These are phyloP conservation scores for Fusarium buharicum DNA, from an alignment of 2,329 filamentous ascomycete genomes.

Conservation along the genomic window DNA sequence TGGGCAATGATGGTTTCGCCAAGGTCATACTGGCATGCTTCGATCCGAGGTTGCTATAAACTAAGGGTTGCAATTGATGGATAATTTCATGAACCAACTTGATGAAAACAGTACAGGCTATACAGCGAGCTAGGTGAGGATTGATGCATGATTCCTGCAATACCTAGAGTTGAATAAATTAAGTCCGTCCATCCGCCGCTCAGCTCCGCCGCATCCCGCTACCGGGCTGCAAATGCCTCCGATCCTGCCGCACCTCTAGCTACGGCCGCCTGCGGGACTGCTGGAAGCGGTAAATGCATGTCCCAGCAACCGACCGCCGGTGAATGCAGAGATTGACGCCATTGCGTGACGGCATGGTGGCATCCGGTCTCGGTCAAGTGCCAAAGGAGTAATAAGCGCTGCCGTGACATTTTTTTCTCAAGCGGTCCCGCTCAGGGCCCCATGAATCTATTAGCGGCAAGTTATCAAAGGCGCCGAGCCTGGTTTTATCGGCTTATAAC, in stretches of 20 bases:
- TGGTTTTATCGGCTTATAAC: constrained; percentile 18
- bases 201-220: constrained; percentile 33
- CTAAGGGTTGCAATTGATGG: neutral
- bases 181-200: constrained; percentile 13
- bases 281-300: constrained; percentile 42
- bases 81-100: neutral
- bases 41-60: neutral
- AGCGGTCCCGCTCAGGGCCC: constrained; percentile 31
- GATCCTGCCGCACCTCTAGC: constrained; percentile 17
- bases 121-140: neutral
- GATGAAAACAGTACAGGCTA: neutral
- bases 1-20: neutral
- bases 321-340: constrained; percentile 43
- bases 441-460: constrained; percentile 29
- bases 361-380: constrained; percentile 39
- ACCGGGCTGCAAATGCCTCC: constrained; percentile 30
- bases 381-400: constrained; percentile 12
- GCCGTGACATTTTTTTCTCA: constrained; percentile 16
- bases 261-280: constrained; percentile 41
- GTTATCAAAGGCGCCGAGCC: constrained; percentile 18
- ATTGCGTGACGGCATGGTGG: constrained; percentile 45
- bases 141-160: constrained; percentile 10
- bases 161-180: neutral
- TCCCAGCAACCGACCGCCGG: constrained; percentile 17
- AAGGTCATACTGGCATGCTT: neutral